These are phyloP conservation scores for Mortierella polycephala DNA, from an alignment of 371 early-diverging fungal species.

Conservation along the genomic window DNA sequence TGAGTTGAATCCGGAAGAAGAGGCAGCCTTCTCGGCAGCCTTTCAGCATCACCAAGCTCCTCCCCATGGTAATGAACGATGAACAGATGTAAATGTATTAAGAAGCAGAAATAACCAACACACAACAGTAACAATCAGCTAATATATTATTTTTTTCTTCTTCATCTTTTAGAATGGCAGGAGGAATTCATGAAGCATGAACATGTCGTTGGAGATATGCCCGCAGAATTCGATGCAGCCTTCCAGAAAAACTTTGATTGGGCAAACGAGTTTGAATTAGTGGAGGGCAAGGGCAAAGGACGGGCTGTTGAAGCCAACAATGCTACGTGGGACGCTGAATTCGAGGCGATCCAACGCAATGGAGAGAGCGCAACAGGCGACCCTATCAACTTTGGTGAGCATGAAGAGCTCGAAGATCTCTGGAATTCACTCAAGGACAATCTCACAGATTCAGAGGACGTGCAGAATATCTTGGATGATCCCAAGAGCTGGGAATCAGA, in stretches of 20 bases:
- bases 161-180: conserved; percentile 60
- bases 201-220: conserved; percentile 61
- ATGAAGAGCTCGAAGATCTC: conserved; percentile 66
- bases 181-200: conserved; percentile 71
- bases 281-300: conserved; percentile 65
- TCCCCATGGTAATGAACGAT: conserved; percentile 30
- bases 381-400: conserved; percentile 56
- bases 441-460: conserved; percentile 60
- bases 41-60: conserved; percentile 61
- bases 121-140: conserved; percentile 41
- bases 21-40: conserved; percentile 69
- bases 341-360: conserved; percentile 60
- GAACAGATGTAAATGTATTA: no score
- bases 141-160: conserved; percentile 15
- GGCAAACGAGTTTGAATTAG: conserved; percentile 66
- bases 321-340: conserved; percentile 77
- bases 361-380: conserved; percentile 54
- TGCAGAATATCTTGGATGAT: conserved; percentile 52
- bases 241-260: conserved; percentile 75
- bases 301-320: conserved; percentile 58
- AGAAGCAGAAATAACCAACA: neutral
- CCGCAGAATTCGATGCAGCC: conserved; percentile 71
- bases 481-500: conserved; percentile 71
- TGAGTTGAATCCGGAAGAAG: conserved; percentile 68
- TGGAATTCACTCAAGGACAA: conserved; percentile 69